These are phyloP conservation scores for Mariannaea elegans DNA, from an alignment of 2,329 filamentous ascomycete genomes.

Conservation along the genomic window DNA sequence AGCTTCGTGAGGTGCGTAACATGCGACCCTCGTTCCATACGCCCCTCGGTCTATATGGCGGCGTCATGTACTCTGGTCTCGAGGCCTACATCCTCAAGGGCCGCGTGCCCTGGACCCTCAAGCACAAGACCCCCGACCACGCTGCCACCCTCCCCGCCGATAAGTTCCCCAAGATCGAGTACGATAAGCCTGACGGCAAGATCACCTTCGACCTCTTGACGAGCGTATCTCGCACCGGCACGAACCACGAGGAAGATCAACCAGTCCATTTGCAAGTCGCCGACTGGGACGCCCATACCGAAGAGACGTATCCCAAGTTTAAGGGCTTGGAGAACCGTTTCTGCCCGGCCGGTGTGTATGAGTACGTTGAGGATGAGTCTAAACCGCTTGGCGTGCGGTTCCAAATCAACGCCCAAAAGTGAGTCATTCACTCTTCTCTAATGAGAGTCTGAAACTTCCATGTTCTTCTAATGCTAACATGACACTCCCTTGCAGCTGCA, in stretches of 20 bases:
- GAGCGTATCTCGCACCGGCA: slow-evolving; percentile 92
- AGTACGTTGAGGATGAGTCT: slow-evolving; percentile 91
- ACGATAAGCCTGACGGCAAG: slow-evolving; percentile 95
- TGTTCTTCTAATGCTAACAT: slow-evolving; percentile 21
- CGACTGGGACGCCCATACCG: slow-evolving; percentile 92
- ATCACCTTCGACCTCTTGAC: slow-evolving; percentile 97
- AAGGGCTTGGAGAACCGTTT: slow-evolving; percentile 96
- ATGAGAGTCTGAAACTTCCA: background rate
- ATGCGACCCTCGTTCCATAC: slow-evolving; percentile 95
- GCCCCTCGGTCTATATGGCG: slow-evolving; percentile 87
- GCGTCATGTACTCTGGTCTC: slow-evolving; percentile 90
- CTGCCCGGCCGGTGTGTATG: slow-evolving; percentile 96
- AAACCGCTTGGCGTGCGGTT: slow-evolving; percentile 92
- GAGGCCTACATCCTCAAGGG: slow-evolving; percentile 91
- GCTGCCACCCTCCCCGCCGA: slow-evolving; percentile 83
- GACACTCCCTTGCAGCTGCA: slow-evolving; percentile 71
- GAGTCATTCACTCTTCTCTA: slow-evolving; percentile 53
- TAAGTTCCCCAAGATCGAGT: slow-evolving; percentile 87
- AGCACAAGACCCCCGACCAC: slow-evolving; percentile 81
- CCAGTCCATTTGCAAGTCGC: slow-evolving; percentile 94
- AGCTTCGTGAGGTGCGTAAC: slow-evolving; percentile 94
- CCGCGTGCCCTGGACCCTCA: slow-evolving; percentile 89
- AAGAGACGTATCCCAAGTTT: slow-evolving; percentile 84
- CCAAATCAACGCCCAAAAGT: slow-evolving; percentile 98
- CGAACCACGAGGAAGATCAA: slow-evolving; percentile 98